Conservation (phyloP, 306 rosid species). For the Cicer judaicum region DNA sequence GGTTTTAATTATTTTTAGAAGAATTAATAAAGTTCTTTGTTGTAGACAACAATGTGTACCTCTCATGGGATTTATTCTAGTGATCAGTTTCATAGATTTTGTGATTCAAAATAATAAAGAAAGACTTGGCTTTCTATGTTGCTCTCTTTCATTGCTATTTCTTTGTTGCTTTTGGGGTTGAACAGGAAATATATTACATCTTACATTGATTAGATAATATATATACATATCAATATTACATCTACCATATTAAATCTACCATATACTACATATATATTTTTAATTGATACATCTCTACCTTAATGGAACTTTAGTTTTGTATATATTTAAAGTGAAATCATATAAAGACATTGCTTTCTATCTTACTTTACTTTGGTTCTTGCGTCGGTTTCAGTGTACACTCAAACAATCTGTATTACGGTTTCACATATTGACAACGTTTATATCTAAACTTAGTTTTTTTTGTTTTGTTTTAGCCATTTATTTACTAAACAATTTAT, state of each 20-base stretch:
- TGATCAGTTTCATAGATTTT: constrained; percentile 22
- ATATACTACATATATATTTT: neutral
- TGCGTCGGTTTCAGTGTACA: too few species aligned
- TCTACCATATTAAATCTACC: too few species aligned
- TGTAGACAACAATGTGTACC: constrained; percentile 25
- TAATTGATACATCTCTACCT: neutral
- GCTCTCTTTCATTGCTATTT: neutral
- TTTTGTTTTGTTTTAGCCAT: neutral
- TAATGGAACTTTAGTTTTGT: neutral
- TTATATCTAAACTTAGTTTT: neutral
- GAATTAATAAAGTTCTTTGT: constrained; percentile 6
- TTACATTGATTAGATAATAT: neutral
- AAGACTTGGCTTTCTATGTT: constrained; percentile 33
- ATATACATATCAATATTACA: too few species aligned
- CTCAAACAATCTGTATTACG: too few species aligned
- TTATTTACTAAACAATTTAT: neutral
- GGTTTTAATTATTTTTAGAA: constrained; percentile 1
- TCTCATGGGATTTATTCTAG: constrained; percentile 21
- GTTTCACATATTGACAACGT: neutral
- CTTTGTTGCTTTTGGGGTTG: neutral
- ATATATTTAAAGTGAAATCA: too few species aligned
- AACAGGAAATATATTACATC: neutral
- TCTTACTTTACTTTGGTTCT: too few species aligned
- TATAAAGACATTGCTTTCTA: too few species aligned
- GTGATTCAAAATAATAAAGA: constrained; percentile 39